Percentiles rank a stretch among this genome's conserved stretches.
phyloP scores from a whole-genome alignment of 768 basidiomycete genomes.

The Boletus rubroflammeus region DNA sequence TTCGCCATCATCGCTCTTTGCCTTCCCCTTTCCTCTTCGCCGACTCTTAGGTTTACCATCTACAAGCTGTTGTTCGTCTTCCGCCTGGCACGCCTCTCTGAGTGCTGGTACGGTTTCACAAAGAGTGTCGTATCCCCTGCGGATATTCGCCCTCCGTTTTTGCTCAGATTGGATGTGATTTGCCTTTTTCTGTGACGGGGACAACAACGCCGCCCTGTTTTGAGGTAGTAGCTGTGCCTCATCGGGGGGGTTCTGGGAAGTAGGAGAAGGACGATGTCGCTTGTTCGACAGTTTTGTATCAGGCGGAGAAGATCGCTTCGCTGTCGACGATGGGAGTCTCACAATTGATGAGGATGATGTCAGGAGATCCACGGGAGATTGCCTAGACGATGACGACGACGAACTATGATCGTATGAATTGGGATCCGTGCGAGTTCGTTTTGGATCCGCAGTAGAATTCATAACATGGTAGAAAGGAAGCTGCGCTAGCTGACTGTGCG shows the following conservation, averaged over 20 bases:
- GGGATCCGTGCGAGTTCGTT: slow-evolving; percentile 7
- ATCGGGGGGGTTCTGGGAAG: slow-evolving; percentile 7
- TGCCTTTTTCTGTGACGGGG: slow-evolving; percentile 84
- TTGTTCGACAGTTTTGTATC: slow-evolving; percentile 30
- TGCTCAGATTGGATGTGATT: slow-evolving; percentile 95
- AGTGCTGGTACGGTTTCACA: slow-evolving; percentile 82
- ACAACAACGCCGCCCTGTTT: slow-evolving; percentile 45
- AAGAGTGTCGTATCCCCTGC: slow-evolving; percentile 83
- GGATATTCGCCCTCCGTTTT: slow-evolving; percentile 88
- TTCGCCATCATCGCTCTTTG: slow-evolving; percentile 50
- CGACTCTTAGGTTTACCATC: slow-evolving; percentile 36
- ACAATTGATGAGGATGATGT: slow-evolving; percentile 12
- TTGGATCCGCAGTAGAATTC: slow-evolving; percentile 7
- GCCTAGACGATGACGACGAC: slow-evolving; percentile 28
- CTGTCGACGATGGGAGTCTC: slow-evolving; percentile 15
- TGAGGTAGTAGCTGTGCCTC: slow-evolving; percentile 14
- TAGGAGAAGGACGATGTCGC: slow-evolving; percentile 29
- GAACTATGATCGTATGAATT: slow-evolving; percentile 17
- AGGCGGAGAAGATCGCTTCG: slow-evolving; percentile 27
- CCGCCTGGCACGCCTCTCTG: slow-evolving; percentile 72
- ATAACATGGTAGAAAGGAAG: slow-evolving; percentile 19
- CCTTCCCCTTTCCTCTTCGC: slow-evolving; percentile 36
- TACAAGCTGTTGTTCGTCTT: slow-evolving; percentile 51
- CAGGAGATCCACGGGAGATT: slow-evolving; percentile 22
- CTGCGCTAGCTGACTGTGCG: slow-evolving; percentile 8